Conservation (phyloP, 75 land plant genomes). For the Pseudotsuga menziesii region DNA sequence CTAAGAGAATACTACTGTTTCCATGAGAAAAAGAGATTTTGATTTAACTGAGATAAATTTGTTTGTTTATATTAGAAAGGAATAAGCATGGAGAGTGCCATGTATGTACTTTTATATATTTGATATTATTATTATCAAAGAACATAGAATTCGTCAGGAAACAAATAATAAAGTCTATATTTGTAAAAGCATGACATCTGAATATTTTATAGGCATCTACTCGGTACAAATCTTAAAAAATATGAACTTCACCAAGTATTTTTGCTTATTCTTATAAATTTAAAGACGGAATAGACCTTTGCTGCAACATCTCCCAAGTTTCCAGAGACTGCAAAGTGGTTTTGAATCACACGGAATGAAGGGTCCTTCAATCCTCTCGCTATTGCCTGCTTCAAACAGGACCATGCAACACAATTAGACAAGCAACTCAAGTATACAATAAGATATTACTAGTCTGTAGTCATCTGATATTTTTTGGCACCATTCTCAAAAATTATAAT, state of each 20-base stretch:
- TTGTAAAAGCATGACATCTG: background rate
- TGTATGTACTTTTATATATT: background rate
- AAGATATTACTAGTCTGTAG: too few relatives aligned
- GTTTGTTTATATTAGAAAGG: background rate
- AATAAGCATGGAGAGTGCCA: background rate
- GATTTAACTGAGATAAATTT: background rate
- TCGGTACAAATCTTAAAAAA: background rate
- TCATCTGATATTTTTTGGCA: background rate
- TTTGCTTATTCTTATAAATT: background rate
- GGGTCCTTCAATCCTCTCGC: conserved; percentile 97
- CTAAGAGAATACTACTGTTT: background rate
- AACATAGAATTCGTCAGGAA: background rate
- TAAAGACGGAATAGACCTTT: conserved; percentile 45
- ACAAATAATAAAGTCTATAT: background rate
- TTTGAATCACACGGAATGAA: conserved; percentile 96
- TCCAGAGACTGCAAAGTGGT: conserved; percentile 73
- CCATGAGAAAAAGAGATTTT: background rate
- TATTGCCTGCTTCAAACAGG: conserved; percentile 55
- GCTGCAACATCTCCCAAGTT: conserved; percentile 13
- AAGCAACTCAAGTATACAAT: too few relatives aligned
- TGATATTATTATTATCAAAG: background rate
- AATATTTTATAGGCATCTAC: background rate
- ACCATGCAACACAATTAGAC: background rate
- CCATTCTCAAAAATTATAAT: background rate
- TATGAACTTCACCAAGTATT: background rate